Evolutionary conservation across 1,284 basidiomycete genomes (phyloP).

Genomic region (Sanguinoderma infundibulare): DNA sequence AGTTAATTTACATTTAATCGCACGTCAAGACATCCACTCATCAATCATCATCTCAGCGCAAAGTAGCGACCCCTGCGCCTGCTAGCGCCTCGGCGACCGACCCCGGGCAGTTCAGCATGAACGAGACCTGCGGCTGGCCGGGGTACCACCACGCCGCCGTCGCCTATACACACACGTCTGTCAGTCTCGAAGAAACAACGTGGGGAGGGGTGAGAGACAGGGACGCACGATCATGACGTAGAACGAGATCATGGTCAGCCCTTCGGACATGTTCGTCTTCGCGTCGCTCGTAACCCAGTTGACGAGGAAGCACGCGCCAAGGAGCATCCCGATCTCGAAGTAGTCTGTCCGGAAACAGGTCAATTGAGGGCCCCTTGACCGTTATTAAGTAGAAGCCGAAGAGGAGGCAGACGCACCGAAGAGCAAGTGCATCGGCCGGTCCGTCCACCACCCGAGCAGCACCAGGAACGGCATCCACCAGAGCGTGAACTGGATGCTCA

Average conservation of each 20-base stretch:
- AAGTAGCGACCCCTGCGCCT: background rate
- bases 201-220: background rate
- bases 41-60: background rate
- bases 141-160: conserved; percentile 60
- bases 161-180: conserved; percentile 35
- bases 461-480: conserved; percentile 49
- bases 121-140: conserved; percentile 47
- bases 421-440: conserved; percentile 39
- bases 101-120: conserved; percentile 34
- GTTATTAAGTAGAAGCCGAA: background rate
- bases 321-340: conserved; percentile 63
- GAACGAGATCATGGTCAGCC: conserved; percentile 62
- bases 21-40: background rate
- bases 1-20: no score
- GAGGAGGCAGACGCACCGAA: conserved; percentile 41
- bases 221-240: conserved; percentile 56
- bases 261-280: conserved; percentile 72
- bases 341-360: conserved; percentile 40
- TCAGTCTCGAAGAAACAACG: background rate
- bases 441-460: conserved; percentile 42
- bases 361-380: no score
- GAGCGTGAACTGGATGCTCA: conserved; percentile 48
- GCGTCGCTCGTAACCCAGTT: conserved; percentile 74
- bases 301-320: conserved; percentile 70
- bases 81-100: conserved; percentile 21